Evolutionary conservation across 1,139 yeast species (phyloP).

Genomic region (Meyerozyma carpophila): DNA sequence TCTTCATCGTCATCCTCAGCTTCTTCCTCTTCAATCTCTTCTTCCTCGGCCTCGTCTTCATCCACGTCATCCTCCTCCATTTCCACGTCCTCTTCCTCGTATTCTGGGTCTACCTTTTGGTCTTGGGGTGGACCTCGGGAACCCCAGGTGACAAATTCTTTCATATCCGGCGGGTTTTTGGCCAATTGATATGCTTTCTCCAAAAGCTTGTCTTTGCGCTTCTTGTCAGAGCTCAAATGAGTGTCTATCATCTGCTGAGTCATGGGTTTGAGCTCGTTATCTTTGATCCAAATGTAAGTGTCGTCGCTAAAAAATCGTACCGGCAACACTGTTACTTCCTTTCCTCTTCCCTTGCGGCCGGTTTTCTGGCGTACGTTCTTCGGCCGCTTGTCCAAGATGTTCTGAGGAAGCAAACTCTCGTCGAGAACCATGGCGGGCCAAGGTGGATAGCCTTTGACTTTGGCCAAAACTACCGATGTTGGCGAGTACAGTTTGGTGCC

Average conservation of each 20-base stretch:
- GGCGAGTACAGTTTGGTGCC: not conserved
- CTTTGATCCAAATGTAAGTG: conserved; percentile 57
- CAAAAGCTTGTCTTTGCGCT: conserved; percentile 32
- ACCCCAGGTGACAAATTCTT: conserved; percentile 36
- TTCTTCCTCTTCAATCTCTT: conserved; percentile 7
- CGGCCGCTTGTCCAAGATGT: conserved; percentile 45
- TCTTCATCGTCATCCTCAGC: conserved; percentile 4
- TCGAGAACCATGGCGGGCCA: conserved; percentile 83
- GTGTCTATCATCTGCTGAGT: conserved; percentile 21
- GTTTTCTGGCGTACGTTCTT: conserved; percentile 25
- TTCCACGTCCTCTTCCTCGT: conserved; percentile 5
- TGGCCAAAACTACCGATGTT: conserved; percentile 52
- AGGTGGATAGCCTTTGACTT: conserved; percentile 72
- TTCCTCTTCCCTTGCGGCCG: conserved; percentile 14
- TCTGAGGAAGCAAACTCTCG: conserved; percentile 48
- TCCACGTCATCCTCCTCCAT: conserved; percentile 14
- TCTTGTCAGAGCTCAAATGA: conserved; percentile 20
- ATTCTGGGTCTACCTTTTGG: conserved; percentile 10
- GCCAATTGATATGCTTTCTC: conserved; percentile 38
- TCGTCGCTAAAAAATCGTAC: conserved; percentile 64
- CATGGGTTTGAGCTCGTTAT: conserved; percentile 35
- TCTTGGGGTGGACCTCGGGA: conserved; percentile 30
- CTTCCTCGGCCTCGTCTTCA: conserved; percentile 13
- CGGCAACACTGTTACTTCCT: conserved; percentile 25
- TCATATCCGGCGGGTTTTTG: conserved; percentile 40